Base-by-base conservation (phyloP, 73 alveolate species). In the Paramecium biaurelia region DNA sequence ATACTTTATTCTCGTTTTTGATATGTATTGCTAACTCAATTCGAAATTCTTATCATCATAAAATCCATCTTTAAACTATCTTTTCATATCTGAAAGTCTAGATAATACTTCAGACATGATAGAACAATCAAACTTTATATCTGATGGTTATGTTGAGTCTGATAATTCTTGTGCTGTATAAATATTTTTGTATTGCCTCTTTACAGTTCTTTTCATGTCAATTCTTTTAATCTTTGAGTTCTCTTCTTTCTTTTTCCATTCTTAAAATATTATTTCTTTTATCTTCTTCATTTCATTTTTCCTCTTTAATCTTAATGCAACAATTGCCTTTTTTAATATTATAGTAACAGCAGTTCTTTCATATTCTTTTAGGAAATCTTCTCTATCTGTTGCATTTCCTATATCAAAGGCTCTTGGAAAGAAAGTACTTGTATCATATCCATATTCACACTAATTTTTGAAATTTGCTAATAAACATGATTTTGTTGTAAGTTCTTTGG, bases 331-430 rank as follows among this genome's bases (percentile, higher is more conserved):
- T 84, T 95, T 95, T 30, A 95, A 53, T 8, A 95, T 59, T 41
- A 85, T 87, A 30, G 92, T 49, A 21, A 94, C 72, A 11, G 94
- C 86, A 7, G 95, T 92, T 89, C 95, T 86, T 70, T 92, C 89
- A 92, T 85, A 95, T 38, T 95, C 98, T n/a, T 92, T 94, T 0
- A 82, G n/a, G 67, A 95, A 95, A 18, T 87, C 96, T 18, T 92
- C 95, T 43, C 96, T 57, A 79, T 95, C 92, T 12, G 68, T 63
- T 6, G 59, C 57, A 92, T 95, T 95, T 7, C 97, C 95, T 42
- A 95, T 76, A 92, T 95, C 98, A 74, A 72, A 95, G 76, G 95
- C 93, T 43, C 98, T 49, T 3, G 98, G 98, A 86, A 90, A 95
- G 67, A 95, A 95, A 24, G 45, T 32, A 28, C 57, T 92, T 20